Conservation (phyloP, 345 rosid species). For the Adansonia digitata region DNA sequence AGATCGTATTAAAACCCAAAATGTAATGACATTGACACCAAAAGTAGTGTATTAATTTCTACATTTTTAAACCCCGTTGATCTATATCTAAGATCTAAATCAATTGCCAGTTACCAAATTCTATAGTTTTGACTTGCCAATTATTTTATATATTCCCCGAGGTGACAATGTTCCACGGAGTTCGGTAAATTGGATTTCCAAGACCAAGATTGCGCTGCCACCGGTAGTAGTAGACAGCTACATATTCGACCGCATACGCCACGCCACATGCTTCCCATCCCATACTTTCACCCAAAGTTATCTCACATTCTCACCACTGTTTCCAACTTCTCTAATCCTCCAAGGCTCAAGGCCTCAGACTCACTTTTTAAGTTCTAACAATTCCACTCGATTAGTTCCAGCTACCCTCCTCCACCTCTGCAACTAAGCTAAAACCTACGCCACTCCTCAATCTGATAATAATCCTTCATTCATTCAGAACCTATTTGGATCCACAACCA, state of each 20-base stretch:
- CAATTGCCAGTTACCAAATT: not conserved
- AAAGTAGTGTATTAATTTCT: not conserved
- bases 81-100: not conserved
- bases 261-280: not conserved
- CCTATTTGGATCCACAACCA: not conserved
- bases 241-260: constrained; percentile 2
- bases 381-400: not conserved
- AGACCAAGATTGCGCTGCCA: not conserved
- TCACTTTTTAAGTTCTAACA: not conserved
- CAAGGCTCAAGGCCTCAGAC: not conserved
- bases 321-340: not conserved
- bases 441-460: not conserved
- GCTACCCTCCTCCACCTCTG: not conserved
- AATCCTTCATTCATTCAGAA: not conserved
- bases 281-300: not conserved
- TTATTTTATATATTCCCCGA: not conserved
- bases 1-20: not conserved
- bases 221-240: not conserved
- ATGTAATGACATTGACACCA: not conserved
- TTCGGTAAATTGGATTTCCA: not conserved
- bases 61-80: not conserved
- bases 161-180: not conserved
- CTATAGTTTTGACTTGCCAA: not conserved
- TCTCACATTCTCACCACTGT: not conserved
- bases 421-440: not conserved